Base-by-base conservation (phyloP, 75 land plant species). In the Pinus tabuliformis region DNA sequence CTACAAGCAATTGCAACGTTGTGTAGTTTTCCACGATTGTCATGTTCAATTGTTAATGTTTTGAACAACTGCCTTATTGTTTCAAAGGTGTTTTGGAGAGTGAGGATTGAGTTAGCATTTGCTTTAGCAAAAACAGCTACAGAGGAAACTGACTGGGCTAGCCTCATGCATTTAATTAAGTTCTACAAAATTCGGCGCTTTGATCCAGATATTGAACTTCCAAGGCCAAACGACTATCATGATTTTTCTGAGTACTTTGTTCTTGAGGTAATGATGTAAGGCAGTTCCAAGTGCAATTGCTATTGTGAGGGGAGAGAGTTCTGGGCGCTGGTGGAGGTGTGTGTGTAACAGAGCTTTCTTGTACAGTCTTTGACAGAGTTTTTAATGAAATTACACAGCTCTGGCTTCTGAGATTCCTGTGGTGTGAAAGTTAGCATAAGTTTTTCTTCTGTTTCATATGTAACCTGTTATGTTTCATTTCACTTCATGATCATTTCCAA, bases 21-120 rank as follows among this genome's bases (percentile, higher is more conserved):
- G 28, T 82, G 85, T 76, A 71, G 79, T 45, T 81, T 89, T 45
- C 88, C 95, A 3, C 88, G 88, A 15, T 81, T 83, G 21, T 83
- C 93, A 26, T 91, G 90, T 83, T 75, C 91, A 64, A 78, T 88
- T 68, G 85, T 92, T 64, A 92, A 90, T 86, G 90, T 93, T 42
- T 83, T 97, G 39, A 92, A 85, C 78, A 90, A 80, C 78, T 92
- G 96, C 62, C 91, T 94, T 21, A 74, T 60, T 74, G 99, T 93
- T 72, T 63, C 97, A 49, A 96, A 96, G 95, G 99, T 93, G 72
- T 96, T 90, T 42, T 96, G 94, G 89, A 90, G 97, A 72, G 95
- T 92, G 16, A 85, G 97, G 72, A 82, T 96, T 76, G 97, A 96
- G 73, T 94, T 97, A 76, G 97, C 99, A 66, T 87, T 84, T 86